These are phyloP conservation scores for Eimeria necatrix DNA, from an alignment of 169 alveolate species.

Conservation along the genomic window DNA sequence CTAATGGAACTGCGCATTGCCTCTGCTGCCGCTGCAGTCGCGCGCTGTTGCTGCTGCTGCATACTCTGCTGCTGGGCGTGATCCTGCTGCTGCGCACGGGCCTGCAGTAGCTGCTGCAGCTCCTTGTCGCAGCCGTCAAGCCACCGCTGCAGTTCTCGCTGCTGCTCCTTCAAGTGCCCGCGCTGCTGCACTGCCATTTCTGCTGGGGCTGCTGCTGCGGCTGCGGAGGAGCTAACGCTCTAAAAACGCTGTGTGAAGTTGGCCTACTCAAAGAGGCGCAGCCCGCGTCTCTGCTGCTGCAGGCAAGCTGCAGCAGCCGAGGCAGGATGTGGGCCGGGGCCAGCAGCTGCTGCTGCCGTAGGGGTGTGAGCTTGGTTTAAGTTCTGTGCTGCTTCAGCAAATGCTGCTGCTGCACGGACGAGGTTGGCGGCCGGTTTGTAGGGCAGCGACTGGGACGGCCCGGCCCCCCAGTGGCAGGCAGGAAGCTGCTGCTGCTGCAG, in stretches of 20 bases:
- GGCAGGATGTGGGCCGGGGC: background rate
- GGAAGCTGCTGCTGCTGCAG: conserved; percentile 45
- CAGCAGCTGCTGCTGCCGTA: conserved; percentile 39
- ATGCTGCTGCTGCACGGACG: conserved; percentile 30
- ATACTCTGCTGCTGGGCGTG: background rate
- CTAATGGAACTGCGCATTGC: conserved; percentile 2
- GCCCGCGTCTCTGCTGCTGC: conserved; percentile 52
- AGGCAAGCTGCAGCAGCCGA: background rate
- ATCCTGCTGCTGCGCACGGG: background rate
- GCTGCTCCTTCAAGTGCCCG: background rate
- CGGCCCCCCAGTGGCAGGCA: conserved; percentile 55
- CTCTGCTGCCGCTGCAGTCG: conserved; percentile 1
- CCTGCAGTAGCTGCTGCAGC: conserved; percentile 31
- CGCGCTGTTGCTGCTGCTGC: conserved; percentile 55
- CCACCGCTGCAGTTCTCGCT: background rate
- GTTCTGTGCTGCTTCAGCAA: conserved; percentile 26
- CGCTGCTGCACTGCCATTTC: conserved; percentile 27
- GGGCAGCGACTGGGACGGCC: conserved; percentile 40
- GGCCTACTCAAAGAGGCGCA: background rate
- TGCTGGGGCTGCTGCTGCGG: conserved; percentile 41
- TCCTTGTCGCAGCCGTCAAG: background rate
- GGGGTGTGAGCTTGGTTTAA: background rate
- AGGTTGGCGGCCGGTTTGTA: background rate
- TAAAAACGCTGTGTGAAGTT: no score
- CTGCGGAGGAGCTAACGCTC: background rate